Conservation (phyloP, 2,329 filamentous ascomycete genomes). For the Fusarium camptoceras region DNA sequence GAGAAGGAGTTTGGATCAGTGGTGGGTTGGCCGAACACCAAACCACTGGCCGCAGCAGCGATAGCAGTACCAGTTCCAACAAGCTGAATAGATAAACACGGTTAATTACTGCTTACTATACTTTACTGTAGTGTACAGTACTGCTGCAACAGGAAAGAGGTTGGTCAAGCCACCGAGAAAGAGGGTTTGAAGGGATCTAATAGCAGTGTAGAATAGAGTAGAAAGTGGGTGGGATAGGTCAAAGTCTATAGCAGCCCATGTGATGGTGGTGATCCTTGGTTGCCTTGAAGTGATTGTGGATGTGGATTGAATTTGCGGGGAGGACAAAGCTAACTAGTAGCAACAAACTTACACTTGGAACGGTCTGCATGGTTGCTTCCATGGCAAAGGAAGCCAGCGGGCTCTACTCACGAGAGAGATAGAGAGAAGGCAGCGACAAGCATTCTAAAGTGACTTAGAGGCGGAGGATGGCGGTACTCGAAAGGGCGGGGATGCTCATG, state of each 20-base stretch:
- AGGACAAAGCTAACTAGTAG: conserved; percentile 30
- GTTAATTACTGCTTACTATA: conserved; percentile 29
- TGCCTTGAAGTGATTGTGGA: conserved; percentile 33
- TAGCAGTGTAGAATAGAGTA: conserved; percentile 32
- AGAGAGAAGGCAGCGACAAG: conserved; percentile 51
- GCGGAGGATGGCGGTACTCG: conserved; percentile 46
- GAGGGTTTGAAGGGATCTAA: conserved; percentile 37
- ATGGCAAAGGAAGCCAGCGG: conserved; percentile 48
- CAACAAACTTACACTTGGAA: conserved; percentile 61
- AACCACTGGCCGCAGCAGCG: conserved; percentile 68
- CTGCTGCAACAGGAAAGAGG: conserved; percentile 36
- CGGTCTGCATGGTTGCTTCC: conserved; percentile 64
- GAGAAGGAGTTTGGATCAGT: conserved; percentile 54
- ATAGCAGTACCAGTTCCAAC: conserved; percentile 71
- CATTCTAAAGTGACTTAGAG: conserved; percentile 48
- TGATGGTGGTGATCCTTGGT: conserved; percentile 40
- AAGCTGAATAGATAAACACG: conserved; percentile 57
- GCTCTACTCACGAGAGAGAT: conserved; percentile 53
- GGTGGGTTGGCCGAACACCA: conserved; percentile 68
- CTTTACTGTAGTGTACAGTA: not conserved
- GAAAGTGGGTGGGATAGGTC: conserved; percentile 34
- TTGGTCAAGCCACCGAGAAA: conserved; percentile 34
- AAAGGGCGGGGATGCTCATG: conserved; percentile 47
- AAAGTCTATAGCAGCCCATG: conserved; percentile 43
- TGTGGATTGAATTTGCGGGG: conserved; percentile 39